Evolutionary conservation across 2,329 filamentous ascomycete species (phyloP).

Genomic region (Neurospora crassa): DNA sequence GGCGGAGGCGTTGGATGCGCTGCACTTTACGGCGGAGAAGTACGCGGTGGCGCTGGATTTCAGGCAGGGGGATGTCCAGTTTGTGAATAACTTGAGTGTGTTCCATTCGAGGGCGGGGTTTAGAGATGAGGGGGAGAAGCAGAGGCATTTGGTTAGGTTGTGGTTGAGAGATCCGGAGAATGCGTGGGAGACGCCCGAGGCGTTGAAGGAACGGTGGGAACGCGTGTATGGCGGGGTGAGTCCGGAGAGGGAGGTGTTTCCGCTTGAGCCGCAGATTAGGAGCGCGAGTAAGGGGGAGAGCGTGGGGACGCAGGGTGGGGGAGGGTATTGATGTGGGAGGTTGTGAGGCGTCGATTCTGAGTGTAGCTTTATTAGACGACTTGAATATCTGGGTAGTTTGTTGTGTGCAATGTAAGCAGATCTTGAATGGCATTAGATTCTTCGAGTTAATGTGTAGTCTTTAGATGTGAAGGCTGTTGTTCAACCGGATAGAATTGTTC

Average conservation of each 20-base stretch:
- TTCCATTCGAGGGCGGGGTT: constrained; percentile 45
- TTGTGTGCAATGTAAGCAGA: not conserved
- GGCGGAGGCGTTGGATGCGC: constrained; percentile 40
- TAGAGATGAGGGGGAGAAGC: constrained; percentile 31
- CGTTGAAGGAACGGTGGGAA: constrained; percentile 38
- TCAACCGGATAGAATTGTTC: not conserved
- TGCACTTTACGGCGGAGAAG: constrained; percentile 40
- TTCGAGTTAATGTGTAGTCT: not conserved
- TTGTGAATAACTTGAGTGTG: constrained; percentile 44
- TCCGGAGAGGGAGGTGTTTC: constrained; percentile 43
- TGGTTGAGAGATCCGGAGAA: constrained; percentile 41
- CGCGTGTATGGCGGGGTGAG: constrained; percentile 42
- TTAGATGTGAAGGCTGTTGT: not conserved
- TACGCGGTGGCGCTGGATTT: constrained; percentile 36
- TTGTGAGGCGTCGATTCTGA: not conserved
- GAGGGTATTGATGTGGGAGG: not conserved
- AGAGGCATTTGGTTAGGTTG: constrained; percentile 39
- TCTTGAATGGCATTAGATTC: not conserved
- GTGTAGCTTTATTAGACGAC: not conserved
- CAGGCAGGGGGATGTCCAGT: constrained; percentile 43
- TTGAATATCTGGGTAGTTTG: not conserved
- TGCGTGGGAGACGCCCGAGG: constrained; percentile 37
- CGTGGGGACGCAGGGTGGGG: not conserved
- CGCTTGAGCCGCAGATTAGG: constrained; percentile 42
- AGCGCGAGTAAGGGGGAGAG: constrained; percentile 21